Evolutionary conservation across 2,329 filamentous ascomycete genomes (phyloP).

Genomic region (Phyllosticta paracitricarpa): DNA sequence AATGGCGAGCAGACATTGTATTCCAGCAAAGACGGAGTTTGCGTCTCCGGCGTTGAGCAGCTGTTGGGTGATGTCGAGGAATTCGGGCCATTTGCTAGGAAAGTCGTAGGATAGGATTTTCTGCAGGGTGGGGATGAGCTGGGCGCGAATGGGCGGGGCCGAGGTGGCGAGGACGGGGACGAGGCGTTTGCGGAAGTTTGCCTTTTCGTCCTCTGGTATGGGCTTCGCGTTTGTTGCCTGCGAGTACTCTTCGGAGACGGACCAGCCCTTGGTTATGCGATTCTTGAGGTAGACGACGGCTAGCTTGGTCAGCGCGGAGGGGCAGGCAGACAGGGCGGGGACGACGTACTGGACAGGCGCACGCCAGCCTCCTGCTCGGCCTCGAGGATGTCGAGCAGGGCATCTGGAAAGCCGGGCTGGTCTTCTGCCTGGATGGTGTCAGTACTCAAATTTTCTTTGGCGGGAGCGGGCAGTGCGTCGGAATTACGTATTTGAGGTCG

Average conservation of each 20-base stretch:
- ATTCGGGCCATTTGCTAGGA: constrained; percentile 85
- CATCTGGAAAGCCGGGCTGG: constrained; percentile 80
- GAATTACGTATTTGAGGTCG: constrained; percentile 64
- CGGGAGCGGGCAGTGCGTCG: constrained; percentile 11
- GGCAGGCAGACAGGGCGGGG: constrained; percentile 12
- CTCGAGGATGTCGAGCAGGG: constrained; percentile 82
- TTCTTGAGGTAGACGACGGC: constrained; percentile 98
- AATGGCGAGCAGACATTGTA: constrained; percentile 89
- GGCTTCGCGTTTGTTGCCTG: constrained; percentile 46
- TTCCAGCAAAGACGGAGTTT: constrained; percentile 77
- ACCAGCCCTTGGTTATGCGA: constrained; percentile 87
- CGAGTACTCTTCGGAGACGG: constrained; percentile 62
- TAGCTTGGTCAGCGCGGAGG: constrained; percentile 32
- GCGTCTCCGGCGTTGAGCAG: constrained; percentile 80
- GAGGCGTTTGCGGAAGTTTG: constrained; percentile 74
- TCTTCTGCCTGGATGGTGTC: constrained; percentile 62
- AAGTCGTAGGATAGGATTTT: constrained; percentile 96
- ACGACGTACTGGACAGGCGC: constrained; percentile 71
- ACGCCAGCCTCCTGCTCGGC: constrained; percentile 76
- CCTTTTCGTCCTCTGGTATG: constrained; percentile 84
- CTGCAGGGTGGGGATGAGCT: constrained; percentile 88
- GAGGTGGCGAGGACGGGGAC: constrained; percentile 80
- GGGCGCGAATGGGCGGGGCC: constrained; percentile 71
- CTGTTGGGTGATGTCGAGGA: constrained; percentile 85
- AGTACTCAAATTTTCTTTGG: constrained; percentile 19